Base-by-base conservation (phyloP, 495 filamentous ascomycete species). In the Staphylotrichum tortipilum region DNA sequence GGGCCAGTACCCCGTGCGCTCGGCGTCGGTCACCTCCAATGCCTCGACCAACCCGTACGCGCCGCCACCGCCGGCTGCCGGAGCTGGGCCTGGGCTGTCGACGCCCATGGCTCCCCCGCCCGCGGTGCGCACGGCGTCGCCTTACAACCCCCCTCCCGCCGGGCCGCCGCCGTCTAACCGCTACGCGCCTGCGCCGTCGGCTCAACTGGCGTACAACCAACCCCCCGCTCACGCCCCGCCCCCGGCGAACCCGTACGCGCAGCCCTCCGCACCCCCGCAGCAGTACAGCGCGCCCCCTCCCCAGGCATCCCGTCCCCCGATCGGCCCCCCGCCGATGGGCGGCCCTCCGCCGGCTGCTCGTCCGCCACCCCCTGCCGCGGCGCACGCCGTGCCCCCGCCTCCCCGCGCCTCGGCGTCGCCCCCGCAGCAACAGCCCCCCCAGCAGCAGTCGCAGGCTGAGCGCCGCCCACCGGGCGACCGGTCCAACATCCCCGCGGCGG, bases 391-490 rank as follows among this genome's bases (percentile, higher is more conserved):
- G n/a, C 59, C 68, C 33, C 58, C 63, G 23, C 72, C 75, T 11
- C 79, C 78, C 21, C 12, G 21, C 3, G 33, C 42, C 31, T 35
- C 51, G 47, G 52, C 65, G 51, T 21, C 28, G 68, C 76, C 22
- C 63, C 80, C 34, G 66, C 63, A 15, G 46, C 64, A 15, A 49
- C 63, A 9, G 62, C 65, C 3, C 10, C 43, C 11, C 18, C 26
- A 23, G n/a, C 43, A 18, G 40, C 40, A 43, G 23, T 24, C 29
- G n/a, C 40, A 68, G 10, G 70, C 64, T 44, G 51, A 79, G 24
- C 89, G 83, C 64, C 78, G 88, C 60, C 90, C 85, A 75, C 66
- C 83, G 18, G 92, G 92, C 58, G 92, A 97, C 67, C 85, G 90
- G 33, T 86, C 87, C 12, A 89, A 97, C 61, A 94, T 97, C 47